Evolutionary conservation across 2,329 filamentous ascomycete species (phyloP).

Genomic region (Zarea fungicola): DNA sequence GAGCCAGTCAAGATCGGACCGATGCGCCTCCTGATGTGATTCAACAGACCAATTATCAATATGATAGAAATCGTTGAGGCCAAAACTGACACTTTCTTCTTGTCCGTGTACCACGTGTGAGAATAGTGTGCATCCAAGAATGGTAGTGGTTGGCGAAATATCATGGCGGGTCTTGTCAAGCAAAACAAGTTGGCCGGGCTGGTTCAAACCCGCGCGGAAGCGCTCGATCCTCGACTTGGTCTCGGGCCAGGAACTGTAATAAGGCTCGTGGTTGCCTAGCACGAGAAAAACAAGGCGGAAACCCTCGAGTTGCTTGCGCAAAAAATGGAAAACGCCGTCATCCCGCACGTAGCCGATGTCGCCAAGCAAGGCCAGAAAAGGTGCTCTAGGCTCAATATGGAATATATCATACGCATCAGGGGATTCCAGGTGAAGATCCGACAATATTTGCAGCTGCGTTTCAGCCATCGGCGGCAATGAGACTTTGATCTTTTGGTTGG

Average conservation of each 20-base stretch:
- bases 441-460: slow-evolving; percentile 10
- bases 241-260: slow-evolving; percentile 16
- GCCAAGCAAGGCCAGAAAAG: slow-evolving; percentile 43
- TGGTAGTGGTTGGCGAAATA: slow-evolving; percentile 25
- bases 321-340: slow-evolving; percentile 34
- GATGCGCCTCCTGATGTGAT: slow-evolving; percentile 20
- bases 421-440: slow-evolving; percentile 43
- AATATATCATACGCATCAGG: slow-evolving; percentile 26
- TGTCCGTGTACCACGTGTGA: slow-evolving; percentile 30
- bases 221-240: slow-evolving; percentile 4
- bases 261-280: slow-evolving; percentile 45
- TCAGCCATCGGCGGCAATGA: neutral
- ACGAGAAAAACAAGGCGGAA: slow-evolving; percentile 40
- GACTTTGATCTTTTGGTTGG: neutral
- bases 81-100: slow-evolving; percentile 25
- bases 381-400: slow-evolving; percentile 33
- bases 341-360: slow-evolving; percentile 40
- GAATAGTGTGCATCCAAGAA: slow-evolving; percentile 40
- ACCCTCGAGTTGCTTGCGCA: slow-evolving; percentile 33
- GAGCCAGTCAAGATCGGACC: slow-evolving; percentile 22
- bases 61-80: slow-evolving; percentile 21
- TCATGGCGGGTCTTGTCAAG: neutral
- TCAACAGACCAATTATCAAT: slow-evolving; percentile 25
- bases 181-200: slow-evolving; percentile 7
- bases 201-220: neutral